Percentiles rank a stretch among this genome's conserved stretches.
phyloP scores from a whole-genome alignment of 2,329 filamentous ascomycete species.

The Microdochium nivale region DNA sequence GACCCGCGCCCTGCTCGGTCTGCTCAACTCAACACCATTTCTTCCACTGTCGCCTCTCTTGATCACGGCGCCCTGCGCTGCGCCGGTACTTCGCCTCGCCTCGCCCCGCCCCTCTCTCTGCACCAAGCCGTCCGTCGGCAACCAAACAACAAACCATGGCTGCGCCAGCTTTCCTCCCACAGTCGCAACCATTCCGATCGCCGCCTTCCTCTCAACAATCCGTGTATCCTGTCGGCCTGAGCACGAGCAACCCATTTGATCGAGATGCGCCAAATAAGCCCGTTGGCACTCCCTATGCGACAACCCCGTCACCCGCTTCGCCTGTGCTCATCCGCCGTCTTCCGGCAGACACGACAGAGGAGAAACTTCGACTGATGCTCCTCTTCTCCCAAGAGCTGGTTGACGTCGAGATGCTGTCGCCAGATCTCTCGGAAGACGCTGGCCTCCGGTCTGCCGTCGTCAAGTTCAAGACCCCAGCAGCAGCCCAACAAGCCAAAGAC shows the following conservation, averaged over 20 bases:
- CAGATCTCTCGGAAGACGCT: slow-evolving; percentile 38
- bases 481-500: slow-evolving; percentile 46
- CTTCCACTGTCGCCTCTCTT: neutral
- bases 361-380: slow-evolving; percentile 47
- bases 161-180: slow-evolving; percentile 31
- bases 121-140: neutral
- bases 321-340: slow-evolving; percentile 45
- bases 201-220: slow-evolving; percentile 19
- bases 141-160: slow-evolving; percentile 27
- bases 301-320: slow-evolving; percentile 24
- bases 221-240: slow-evolving; percentile 22
- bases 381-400: slow-evolving; percentile 49
- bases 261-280: slow-evolving; percentile 30
- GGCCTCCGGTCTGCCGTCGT: slow-evolving; percentile 44
- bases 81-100: neutral
- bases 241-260: slow-evolving; percentile 26
- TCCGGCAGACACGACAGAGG: slow-evolving; percentile 43
- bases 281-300: slow-evolving; percentile 28
- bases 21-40: no score
- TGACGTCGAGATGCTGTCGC: slow-evolving; percentile 39
- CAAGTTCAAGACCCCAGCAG: slow-evolving; percentile 41
- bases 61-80: neutral
- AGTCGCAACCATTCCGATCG: slow-evolving; percentile 29
- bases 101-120: neutral
- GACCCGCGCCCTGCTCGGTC: neutral